Percentiles rank a stretch among this genome's conserved stretches.
These are phyloP conservation scores for Perilla frutescens DNA, from an alignment of 257 asterid genomes.

Conservation along the genomic window DNA sequence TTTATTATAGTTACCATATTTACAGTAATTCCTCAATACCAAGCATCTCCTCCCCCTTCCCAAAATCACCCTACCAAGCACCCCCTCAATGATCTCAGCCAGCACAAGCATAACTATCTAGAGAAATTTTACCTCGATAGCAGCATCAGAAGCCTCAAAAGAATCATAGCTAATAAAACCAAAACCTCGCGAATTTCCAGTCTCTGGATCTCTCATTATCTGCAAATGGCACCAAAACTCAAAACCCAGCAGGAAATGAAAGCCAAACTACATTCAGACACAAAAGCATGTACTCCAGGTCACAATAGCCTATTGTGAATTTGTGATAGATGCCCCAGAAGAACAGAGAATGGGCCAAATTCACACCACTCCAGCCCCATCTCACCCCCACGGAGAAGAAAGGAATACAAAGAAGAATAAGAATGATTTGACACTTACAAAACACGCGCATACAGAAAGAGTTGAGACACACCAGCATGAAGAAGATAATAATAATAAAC, in stretches of 20 bases:
- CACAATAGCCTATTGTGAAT: neutral
- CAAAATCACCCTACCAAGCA: neutral
- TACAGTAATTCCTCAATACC: neutral
- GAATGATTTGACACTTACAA: neutral
- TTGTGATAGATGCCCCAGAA: neutral
- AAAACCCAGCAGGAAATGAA: constrained; percentile 26
- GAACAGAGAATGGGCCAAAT: neutral
- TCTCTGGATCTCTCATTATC: constrained; percentile 98
- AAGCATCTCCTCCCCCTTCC: neutral
- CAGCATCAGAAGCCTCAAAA: constrained; percentile 99
- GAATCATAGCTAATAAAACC: constrained; percentile 97
- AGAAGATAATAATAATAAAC: neutral
- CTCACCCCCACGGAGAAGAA: neutral
- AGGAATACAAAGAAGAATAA: neutral
- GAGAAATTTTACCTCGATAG: constrained; percentile 70
- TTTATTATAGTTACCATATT: neutral
- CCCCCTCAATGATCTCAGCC: constrained; percentile 12
- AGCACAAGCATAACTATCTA: constrained; percentile 25
- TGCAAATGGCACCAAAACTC: constrained; percentile 40
- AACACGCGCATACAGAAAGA: neutral
- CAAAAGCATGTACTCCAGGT: neutral
- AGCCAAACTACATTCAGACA: neutral
- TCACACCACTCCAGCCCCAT: constrained; percentile 13
- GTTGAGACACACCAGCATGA: neutral
- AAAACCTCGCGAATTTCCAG: constrained; percentile 96